These are phyloP conservation scores for Pouteria glomerata DNA, from an alignment of 148 eudicot species.

Conservation along the genomic window DNA sequence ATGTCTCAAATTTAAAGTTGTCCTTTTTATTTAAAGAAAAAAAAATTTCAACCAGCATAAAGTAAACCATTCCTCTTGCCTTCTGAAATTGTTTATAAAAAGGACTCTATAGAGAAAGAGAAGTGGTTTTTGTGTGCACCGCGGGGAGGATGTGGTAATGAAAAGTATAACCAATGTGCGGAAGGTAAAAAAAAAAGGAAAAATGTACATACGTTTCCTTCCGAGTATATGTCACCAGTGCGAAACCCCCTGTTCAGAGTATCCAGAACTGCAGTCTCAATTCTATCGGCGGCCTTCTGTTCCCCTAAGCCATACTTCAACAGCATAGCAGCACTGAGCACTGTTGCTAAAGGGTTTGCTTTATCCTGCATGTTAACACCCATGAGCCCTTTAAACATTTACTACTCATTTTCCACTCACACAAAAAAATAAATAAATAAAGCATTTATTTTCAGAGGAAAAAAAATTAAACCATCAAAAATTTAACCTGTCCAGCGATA, in stretches of 20 bases:
- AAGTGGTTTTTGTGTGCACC: too few relatives aligned
- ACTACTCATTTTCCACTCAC: too few relatives aligned
- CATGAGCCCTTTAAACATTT: background rate
- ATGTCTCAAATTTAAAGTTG: too few relatives aligned
- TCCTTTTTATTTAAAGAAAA: too few relatives aligned
- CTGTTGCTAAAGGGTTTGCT: slow-evolving; percentile 89
- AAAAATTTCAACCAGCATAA: too few relatives aligned
- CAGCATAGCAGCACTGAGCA: slow-evolving; percentile 96
- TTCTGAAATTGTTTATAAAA: too few relatives aligned
- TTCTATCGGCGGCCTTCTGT: slow-evolving; percentile 75
- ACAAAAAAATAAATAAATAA: background rate
- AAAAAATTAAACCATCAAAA: background rate
- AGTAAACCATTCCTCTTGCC: too few relatives aligned
- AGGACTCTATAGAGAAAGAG: too few relatives aligned
- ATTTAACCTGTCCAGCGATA: slow-evolving; percentile 86
- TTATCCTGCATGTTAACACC: slow-evolving; percentile 50
- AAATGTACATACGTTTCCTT: slow-evolving; percentile 54
- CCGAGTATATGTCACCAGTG: slow-evolving; percentile 79
- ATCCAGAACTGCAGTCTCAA: slow-evolving; percentile 79
- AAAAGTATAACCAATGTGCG: too few relatives aligned
- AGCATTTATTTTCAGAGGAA: background rate
- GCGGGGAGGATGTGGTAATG: too few relatives aligned
- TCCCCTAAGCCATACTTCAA: slow-evolving; percentile 89
- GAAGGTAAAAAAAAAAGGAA: background rate
- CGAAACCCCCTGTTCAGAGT: slow-evolving; percentile 73